A percentile compares a stretch with the other conserved stretches of the same genome.
Conservation (phyloP, 2,329 filamentous ascomycete genomes). For the Microsporum canis region DNA sequence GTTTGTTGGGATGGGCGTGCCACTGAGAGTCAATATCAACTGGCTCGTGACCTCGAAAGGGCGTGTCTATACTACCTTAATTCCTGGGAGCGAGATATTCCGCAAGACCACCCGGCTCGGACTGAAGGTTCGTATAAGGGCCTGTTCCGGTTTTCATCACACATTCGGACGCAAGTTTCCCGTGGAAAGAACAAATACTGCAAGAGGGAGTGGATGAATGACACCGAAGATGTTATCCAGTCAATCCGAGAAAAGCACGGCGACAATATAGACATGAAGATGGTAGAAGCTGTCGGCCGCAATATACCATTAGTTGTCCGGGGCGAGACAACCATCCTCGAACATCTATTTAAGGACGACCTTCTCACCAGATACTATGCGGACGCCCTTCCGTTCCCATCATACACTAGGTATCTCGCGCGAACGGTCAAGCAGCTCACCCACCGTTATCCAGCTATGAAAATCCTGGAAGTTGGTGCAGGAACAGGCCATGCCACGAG, state of each 20-base stretch:
- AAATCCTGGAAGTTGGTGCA: constrained; percentile 35
- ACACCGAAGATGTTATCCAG: neutral
- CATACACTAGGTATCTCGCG: constrained; percentile 18
- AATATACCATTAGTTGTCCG: constrained; percentile 24
- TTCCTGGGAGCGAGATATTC: too few species aligned
- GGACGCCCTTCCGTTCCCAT: constrained; percentile 1
- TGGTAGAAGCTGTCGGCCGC: constrained; percentile 15
- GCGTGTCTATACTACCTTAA: too few species aligned
- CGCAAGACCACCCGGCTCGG: too few species aligned
- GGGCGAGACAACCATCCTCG: constrained; percentile 25
- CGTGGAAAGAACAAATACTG: too few species aligned
- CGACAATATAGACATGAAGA: too few species aligned
- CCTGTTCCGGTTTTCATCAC: too few species aligned
- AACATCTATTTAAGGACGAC: constrained; percentile 13
- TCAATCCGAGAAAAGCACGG: too few species aligned
- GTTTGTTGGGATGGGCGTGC: too few species aligned
- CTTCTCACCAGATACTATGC: constrained; percentile 10
- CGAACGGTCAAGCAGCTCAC: constrained; percentile 27
- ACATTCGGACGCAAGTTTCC: too few species aligned
- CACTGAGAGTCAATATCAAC: too few species aligned
- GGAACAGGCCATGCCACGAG: constrained; percentile 36
- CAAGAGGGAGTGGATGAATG: neutral
- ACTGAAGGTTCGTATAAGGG: too few species aligned
- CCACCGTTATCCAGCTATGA: constrained; percentile 33
- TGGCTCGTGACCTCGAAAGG: too few species aligned